Base-by-base conservation (phyloP, 2,329 filamentous ascomycete genomes). In the Trichoderma sp. region DNA sequence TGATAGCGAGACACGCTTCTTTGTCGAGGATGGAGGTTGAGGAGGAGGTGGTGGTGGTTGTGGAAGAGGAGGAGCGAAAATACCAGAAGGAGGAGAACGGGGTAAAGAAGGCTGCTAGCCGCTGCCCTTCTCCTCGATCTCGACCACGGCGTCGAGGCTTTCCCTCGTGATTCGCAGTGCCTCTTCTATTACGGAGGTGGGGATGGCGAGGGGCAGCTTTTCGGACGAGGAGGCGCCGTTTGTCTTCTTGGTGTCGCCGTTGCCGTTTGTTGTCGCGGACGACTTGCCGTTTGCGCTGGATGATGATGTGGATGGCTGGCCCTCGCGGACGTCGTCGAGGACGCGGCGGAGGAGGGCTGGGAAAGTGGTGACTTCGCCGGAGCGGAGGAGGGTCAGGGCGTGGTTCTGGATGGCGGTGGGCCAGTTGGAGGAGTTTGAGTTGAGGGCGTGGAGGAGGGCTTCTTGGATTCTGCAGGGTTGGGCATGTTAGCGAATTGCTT, bases 341-440 rank as follows among this genome's bases (percentile, higher is more conserved):
- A 91, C 86, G 73, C 87, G 87, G 67, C 83, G 81, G 73, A 91
- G 84, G 34, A 91, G 87, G n/a, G 84, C 84, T 2, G 88, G 88
- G 78, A 90, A 91, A 6, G 86, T 89, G 26, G 84, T 85, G 63
- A 85, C 84, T 73, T 90, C 86, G 79, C 88, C 88, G 58, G 84
- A 86, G 73, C 89, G 89, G 28, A 91, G 85, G 74, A 91, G 86
- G 23, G 84, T 75, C 39, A 91, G 85, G 50, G 89, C 89, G 80
- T 90, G 88, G 69, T 82, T 80, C 76, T 91, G 88, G 73, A 91
- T 82, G 63, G 82, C 76, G 12, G 89, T 89, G 2, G 89, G 88
- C 89, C 89, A 91, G 83, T 91, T 89, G 74, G 85, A 82, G 5
- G 83, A 79, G 80, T 90, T 84, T 63, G 88, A 82, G 79, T 91